phyloP scores from a whole-genome alignment of 2,329 filamentous ascomycete genomes.

The Metarhizium brunneum region DNA sequence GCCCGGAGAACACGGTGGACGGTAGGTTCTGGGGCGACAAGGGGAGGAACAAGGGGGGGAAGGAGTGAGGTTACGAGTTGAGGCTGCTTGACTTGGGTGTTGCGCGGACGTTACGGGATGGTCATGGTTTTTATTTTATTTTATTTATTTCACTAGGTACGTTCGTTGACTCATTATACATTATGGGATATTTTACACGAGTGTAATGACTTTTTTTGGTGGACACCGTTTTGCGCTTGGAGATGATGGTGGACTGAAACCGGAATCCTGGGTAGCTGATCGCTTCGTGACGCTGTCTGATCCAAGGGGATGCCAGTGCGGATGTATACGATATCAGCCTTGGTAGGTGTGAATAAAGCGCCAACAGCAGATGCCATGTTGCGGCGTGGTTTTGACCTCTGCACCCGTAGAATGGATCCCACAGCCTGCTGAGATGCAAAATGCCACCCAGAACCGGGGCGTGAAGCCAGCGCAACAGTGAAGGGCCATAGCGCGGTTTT shows the following conservation, averaged over 20 bases:
- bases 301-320: too few species aligned
- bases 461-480: not conserved
- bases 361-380: too few species aligned
- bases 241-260: too few species aligned
- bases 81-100: constrained; percentile 12
- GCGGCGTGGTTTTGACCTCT: too few species aligned
- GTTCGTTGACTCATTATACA: constrained; percentile 34
- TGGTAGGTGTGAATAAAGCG: too few species aligned
- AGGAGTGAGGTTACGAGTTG: constrained; percentile 21
- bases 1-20: constrained; percentile 41
- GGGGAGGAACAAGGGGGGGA: not conserved
- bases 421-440: not conserved
- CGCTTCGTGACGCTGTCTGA: too few species aligned
- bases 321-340: too few species aligned
- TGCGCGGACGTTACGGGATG: too few species aligned
- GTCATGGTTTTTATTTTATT: too few species aligned
- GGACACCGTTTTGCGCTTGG: too few species aligned
- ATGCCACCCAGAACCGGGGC: not conserved
- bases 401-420: not conserved
- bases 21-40: constrained; percentile 40
- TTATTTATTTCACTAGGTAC: constrained; percentile 35
- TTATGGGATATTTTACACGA: not conserved
- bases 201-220: not conserved
- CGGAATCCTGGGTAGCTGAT: too few species aligned
- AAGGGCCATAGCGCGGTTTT: not conserved